A percentile compares a stretch with the other conserved stretches of the same genome.
These are phyloP conservation scores for Pseudogymnoascus sp. DNA, from an alignment of 2,329 filamentous ascomycete genomes.

Conservation along the genomic window DNA sequence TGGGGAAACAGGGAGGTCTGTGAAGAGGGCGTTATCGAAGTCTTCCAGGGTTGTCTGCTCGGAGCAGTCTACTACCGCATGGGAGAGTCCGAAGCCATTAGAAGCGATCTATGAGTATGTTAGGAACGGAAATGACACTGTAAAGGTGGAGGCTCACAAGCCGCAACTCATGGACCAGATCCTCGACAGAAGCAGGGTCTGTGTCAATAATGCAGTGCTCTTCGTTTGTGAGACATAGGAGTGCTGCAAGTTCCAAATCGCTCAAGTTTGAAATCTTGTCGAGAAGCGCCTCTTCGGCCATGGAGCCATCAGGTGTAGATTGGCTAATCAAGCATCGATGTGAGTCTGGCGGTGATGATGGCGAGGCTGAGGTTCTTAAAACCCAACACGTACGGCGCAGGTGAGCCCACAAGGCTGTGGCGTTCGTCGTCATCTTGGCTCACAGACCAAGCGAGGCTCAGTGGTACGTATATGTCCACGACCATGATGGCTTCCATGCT, in stretches of 20 bases:
- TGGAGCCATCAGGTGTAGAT: conserved; percentile 29
- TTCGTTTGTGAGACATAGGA: conserved; percentile 71
- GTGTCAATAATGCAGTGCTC: conserved; percentile 88
- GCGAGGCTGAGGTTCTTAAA: conserved; percentile 6
- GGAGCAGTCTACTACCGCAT: conserved; percentile 65
- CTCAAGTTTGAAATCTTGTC: conserved; percentile 69
- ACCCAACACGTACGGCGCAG: neutral
- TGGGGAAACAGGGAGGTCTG: conserved; percentile 23
- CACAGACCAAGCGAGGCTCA: conserved; percentile 6
- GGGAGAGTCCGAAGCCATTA: conserved; percentile 65
- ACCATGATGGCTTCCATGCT: conserved; percentile 1
- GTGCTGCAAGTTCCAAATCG: conserved; percentile 78
- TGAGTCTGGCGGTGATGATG: neutral
- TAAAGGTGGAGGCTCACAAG: conserved; percentile 42
- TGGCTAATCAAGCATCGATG: neutral
- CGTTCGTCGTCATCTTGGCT: neutral
- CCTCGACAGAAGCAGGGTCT: conserved; percentile 51
- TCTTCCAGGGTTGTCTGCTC: conserved; percentile 70
- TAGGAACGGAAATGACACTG: neutral
- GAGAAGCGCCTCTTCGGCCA: conserved; percentile 56
- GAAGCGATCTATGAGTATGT: conserved; percentile 48
- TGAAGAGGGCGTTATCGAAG: conserved; percentile 65
- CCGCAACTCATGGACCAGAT: conserved; percentile 65
- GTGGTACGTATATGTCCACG: conserved; percentile 7
- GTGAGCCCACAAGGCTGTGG: neutral